These are phyloP conservation scores for Ceratocystis cacaofunesta DNA, from an alignment of 2,329 filamentous ascomycete genomes.

Conservation along the genomic window DNA sequence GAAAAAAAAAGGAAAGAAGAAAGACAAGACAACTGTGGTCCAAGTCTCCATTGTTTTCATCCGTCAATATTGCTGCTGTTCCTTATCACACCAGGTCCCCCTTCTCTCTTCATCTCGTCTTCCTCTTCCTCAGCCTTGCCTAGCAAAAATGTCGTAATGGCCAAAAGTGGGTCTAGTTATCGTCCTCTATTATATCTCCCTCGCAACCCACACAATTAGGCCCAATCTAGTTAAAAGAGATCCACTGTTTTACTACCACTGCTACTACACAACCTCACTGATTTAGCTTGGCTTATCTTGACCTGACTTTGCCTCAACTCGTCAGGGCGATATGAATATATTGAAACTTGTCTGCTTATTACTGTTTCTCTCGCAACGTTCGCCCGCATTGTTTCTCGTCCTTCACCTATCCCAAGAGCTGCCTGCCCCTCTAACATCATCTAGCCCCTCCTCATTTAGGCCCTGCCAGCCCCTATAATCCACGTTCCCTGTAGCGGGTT, in stretches of 20 bases:
- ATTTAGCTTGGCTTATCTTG: no score
- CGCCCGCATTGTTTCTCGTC: not conserved
- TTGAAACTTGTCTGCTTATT: not conserved
- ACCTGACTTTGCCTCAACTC: no score
- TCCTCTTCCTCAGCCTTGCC: not conserved
- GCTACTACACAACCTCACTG: not conserved
- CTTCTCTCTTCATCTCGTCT: no score
- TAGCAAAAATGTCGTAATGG: not conserved
- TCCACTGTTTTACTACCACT: not conserved
- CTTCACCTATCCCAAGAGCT: not conserved
- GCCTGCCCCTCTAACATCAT: not conserved
- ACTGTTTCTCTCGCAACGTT: not conserved
- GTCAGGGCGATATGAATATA: no score
- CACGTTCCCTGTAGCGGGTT: not conserved
- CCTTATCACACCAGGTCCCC: not conserved
- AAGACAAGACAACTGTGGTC: not conserved
- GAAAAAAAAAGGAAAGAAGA: no score
- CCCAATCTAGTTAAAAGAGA: constrained; percentile 15
- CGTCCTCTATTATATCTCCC: constrained; percentile 5
- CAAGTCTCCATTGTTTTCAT: not conserved
- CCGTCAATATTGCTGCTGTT: not conserved
- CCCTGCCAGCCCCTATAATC: not conserved
- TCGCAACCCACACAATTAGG: constrained; percentile 12
- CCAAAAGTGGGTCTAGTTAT: not conserved
- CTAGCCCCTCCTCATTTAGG: not conserved